Base-by-base conservation (phyloP, 768 basidiomycete species). In the Vararia minispora region DNA sequence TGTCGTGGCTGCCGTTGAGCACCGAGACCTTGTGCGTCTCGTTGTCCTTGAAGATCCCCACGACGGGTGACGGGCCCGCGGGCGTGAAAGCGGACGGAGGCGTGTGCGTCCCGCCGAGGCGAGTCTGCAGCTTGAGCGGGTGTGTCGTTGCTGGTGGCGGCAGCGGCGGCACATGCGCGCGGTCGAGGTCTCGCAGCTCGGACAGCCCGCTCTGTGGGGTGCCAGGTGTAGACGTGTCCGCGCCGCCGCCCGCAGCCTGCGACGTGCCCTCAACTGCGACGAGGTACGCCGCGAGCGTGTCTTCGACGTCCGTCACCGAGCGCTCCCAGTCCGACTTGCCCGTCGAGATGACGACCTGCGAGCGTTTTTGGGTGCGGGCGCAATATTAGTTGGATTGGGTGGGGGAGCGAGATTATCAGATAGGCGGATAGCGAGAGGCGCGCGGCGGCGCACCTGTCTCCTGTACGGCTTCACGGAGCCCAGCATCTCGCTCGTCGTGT, bases 281-380 rank as follows among this genome's bases (percentile, higher is more conserved):
- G 49, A 80, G 52, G 60, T 72, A 59, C 43, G 75, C 68, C 5
- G 91, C 85, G 18, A 98, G 73, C 5, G 81, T 76, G 33, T 69
- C 72, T 18, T 68, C 61, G 20, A 73, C 80, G 41, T 79, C 72
- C 2, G 82, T 81, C 42, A 97, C 75, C 29, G 90, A 79, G 28
- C 68, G 66, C 27, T 76, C 72, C 92, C 92, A 97, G 61, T 98
- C 89, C 14, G 76, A 68, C 58, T 84, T 79, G 5, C 89, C 89
- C 0, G 90, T 94, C 1, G 87, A 91, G 37, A 97, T 84, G 24
- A 97, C 66, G 24, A 94, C 68, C 81, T 91, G 54, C 4, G 29
- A n/a, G 16, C 11, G 5, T 4, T 17, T 23, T 4, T 31, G n/a
- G 24, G n/a, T 16, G 10, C 33, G 28, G 18, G 28, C 23, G 7